Conservation (phyloP, 805 yeast genomes). For the Maudiozyma saulgeensis region DNA sequence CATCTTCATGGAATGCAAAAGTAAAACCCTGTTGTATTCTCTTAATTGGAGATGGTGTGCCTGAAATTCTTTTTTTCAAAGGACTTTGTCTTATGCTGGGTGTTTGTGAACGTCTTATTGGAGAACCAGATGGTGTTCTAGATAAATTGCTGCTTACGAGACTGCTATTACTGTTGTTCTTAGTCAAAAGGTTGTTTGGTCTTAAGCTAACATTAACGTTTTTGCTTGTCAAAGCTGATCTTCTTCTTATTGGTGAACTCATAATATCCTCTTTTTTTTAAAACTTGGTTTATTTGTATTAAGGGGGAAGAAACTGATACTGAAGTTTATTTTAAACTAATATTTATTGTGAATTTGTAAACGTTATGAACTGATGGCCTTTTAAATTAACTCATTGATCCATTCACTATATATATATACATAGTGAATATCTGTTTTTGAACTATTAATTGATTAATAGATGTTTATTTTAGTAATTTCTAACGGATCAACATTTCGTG, state of each 20-base stretch:
- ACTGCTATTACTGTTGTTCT: neutral
- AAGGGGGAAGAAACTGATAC: no score
- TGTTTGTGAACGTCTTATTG: slow-evolving; percentile 1
- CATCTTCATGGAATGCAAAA: slow-evolving; percentile 19
- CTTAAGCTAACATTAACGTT: slow-evolving; percentile 10
- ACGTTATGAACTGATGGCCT: no score
- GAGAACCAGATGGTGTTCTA: slow-evolving; percentile 1
- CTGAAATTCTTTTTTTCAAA: neutral
- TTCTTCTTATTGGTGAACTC: slow-evolving; percentile 17
- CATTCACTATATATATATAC: neutral
- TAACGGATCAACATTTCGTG: neutral
- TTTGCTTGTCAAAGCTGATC: slow-evolving; percentile 17
- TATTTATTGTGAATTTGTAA: no score
- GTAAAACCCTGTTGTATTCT: neutral
- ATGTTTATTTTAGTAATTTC: neutral
- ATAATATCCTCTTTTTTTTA: neutral
- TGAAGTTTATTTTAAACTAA: neutral
- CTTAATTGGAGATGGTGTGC: slow-evolving; percentile 3
- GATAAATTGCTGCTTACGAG: neutral
- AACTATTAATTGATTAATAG: neutral
- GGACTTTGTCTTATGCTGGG: neutral
- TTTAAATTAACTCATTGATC: no score
- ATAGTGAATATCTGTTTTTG: neutral
- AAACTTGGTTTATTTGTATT: no score
- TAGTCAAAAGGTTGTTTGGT: neutral